Base-by-base conservation (phyloP, 169 alveolate genomes). In the Babesia divergens region DNA sequence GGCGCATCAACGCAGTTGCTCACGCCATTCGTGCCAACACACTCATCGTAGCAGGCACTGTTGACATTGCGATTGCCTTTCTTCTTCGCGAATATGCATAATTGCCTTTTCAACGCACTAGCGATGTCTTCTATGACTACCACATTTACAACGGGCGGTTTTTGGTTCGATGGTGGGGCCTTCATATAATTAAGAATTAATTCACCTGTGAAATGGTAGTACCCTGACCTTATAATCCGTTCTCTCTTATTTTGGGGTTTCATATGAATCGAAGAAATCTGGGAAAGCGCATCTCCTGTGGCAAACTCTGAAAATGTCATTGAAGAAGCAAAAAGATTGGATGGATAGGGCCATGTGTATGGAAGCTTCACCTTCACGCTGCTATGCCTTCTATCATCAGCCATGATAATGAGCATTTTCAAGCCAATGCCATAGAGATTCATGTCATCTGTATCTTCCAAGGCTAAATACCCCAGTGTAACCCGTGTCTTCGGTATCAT, bases 391-490 rank as follows among this genome's bases (percentile, higher is more conserved):
- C 0, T 3, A 7, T 28, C 14, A 13, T 3, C 59, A 9, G 68
- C n/a, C 46, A 9, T 3, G 0, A 6, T 43, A 9, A 7, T 1
- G 47, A 60, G 49, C 4, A 49, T 31, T n/a, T 20, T 24, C 20
- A 64, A 1, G 8, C 18, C 56, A 26, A 64, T 6, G 6, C 49
- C 80, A 35, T 72, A 42, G n/a, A 59, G 22, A 16, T 22, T 14
- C 3, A 9, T 26, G n/a, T 35, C 46, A 5, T 13, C 65, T 3
- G 13, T 47, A 1, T 35, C 6, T 2, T 72, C 82, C 3, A 72
- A 7, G 35, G 84, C 84, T 1, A 72, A 24, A 72, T 72, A 72
- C 5, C 84, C 84, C 24, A 72, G 46, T 11, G 9, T 50, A 13
- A 64, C 74, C 9, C 6, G n/a, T 5, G 24, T 37, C 11, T 14